Evolutionary conservation across 371 early-diverging fungal genomes (phyloP).

Genomic region (Lichtheimia hyalospora): DNA sequence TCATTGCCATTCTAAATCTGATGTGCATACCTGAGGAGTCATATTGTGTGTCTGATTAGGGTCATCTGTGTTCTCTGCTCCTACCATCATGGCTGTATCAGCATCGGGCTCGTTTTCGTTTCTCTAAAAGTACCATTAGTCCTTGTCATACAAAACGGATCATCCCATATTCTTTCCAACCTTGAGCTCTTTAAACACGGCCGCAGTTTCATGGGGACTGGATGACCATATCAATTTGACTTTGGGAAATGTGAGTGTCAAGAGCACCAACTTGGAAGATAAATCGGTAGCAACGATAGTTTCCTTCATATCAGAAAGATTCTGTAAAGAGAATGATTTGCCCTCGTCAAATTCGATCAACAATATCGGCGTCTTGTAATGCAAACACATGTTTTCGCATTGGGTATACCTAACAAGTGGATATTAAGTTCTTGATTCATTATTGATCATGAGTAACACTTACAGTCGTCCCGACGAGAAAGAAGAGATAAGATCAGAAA

Average conservation of each 20-base stretch:
- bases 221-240: slow-evolving; percentile 90
- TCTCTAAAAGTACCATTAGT: slow-evolving; percentile 14
- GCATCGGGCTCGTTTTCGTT: slow-evolving; percentile 73
- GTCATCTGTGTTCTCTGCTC: slow-evolving; percentile 66
- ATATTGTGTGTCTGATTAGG: slow-evolving; percentile 66
- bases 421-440: not conserved
- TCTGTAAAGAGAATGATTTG: slow-evolving; percentile 77
- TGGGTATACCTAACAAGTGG: slow-evolving; percentile 71
- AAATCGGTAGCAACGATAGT: slow-evolving; percentile 62
- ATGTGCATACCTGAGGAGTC: slow-evolving; percentile 65
- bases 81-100: slow-evolving; percentile 68
- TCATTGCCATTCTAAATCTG: not conserved
- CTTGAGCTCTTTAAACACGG: slow-evolving; percentile 89
- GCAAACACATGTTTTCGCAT: slow-evolving; percentile 83
- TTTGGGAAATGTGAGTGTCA: slow-evolving; percentile 86
- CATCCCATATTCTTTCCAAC: slow-evolving; percentile 28
- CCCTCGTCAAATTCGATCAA: slow-evolving; percentile 94
- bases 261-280: slow-evolving; percentile 75
- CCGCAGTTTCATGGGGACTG: slow-evolving; percentile 83
- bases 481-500: slow-evolving; percentile 87
- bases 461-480: slow-evolving; percentile 87
- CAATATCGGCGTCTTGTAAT: slow-evolving; percentile 82
- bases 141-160: not conserved
- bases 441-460: slow-evolving; percentile 14
- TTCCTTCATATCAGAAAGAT: slow-evolving; percentile 53